Evolutionary conservation across 2,329 filamentous ascomycete species (phyloP).

Genomic region (Botrytis deweyae): DNA sequence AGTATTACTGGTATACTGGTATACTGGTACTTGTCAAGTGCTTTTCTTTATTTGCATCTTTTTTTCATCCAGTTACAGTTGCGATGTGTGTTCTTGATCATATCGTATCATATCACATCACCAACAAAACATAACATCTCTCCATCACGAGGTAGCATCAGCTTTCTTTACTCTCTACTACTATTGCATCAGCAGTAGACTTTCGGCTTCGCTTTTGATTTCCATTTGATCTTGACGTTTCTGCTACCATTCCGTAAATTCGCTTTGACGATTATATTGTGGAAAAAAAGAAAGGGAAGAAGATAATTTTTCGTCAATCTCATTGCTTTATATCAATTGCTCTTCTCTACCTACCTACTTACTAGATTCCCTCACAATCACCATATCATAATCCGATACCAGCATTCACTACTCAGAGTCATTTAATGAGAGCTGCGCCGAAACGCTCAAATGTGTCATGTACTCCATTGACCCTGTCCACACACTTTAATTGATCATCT

Average conservation of each 20-base stretch:
- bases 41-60: background rate
- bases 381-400: background rate
- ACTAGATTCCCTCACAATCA: conserved; percentile 9
- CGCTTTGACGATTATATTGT: background rate
- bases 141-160: background rate
- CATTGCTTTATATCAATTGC: conserved; percentile 6
- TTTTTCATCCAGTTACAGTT: background rate
- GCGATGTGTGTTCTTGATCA: conserved; percentile 9
- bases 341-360: background rate
- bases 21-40: background rate
- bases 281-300: background rate
- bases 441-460: conserved; percentile 5
- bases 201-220: background rate
- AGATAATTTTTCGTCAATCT: background rate
- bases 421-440: background rate
- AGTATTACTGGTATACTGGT: background rate
- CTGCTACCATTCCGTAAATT: background rate
- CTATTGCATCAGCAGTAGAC: conserved; percentile 12
- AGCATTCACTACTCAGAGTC: conserved; percentile 1
- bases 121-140: background rate
- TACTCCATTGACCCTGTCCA: background rate
- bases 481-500: conserved; percentile 1
- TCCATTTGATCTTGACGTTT: background rate
- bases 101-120: conserved; percentile 6
- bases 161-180: background rate